Evolutionary conservation across 2,329 filamentous ascomycete genomes (phyloP).

Genomic region (Colletotrichum liaoningense): DNA sequence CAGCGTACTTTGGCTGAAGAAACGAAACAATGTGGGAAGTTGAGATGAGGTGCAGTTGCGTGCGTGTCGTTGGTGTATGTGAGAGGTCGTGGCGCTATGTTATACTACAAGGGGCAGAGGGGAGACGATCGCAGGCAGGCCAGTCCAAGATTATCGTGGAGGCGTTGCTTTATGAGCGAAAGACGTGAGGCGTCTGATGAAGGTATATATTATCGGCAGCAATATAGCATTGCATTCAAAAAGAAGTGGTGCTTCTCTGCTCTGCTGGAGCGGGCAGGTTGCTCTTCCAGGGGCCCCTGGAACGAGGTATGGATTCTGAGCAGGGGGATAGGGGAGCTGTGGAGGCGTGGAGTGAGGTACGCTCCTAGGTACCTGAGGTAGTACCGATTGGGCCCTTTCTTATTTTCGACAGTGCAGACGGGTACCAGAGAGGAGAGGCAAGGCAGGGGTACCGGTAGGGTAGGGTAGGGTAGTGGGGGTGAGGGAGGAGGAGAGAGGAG

Average conservation of each 20-base stretch:
- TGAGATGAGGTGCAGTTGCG: conserved; percentile 30
- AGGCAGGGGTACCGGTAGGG: background rate
- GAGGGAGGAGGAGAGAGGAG: conserved; percentile 38
- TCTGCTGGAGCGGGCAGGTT: conserved; percentile 25
- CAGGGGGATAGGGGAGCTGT: conserved; percentile 35
- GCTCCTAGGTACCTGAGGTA: conserved; percentile 33
- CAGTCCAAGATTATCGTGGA: conserved; percentile 35
- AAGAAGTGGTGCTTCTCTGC: conserved; percentile 35
- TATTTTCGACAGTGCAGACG: conserved; percentile 32
- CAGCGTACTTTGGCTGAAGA: conserved; percentile 12
- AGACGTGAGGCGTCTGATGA: conserved; percentile 38
- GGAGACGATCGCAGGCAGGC: conserved; percentile 18
- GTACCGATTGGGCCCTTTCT: conserved; percentile 35
- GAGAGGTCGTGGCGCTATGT: conserved; percentile 26
- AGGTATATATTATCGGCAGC: conserved; percentile 40
- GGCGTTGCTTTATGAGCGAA: conserved; percentile 32
- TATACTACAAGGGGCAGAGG: conserved; percentile 26
- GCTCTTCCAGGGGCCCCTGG: conserved; percentile 24
- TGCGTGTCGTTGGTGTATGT: conserved; percentile 6
- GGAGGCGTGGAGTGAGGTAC: conserved; percentile 37
- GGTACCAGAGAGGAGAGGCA: background rate
- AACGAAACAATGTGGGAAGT: conserved; percentile 33
- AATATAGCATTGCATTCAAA: conserved; percentile 36
- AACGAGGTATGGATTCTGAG: conserved; percentile 36
- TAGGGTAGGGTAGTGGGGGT: conserved; percentile 27